Conservation (phyloP, 2,329 filamentous ascomycete species). For the Microsporum canis region DNA sequence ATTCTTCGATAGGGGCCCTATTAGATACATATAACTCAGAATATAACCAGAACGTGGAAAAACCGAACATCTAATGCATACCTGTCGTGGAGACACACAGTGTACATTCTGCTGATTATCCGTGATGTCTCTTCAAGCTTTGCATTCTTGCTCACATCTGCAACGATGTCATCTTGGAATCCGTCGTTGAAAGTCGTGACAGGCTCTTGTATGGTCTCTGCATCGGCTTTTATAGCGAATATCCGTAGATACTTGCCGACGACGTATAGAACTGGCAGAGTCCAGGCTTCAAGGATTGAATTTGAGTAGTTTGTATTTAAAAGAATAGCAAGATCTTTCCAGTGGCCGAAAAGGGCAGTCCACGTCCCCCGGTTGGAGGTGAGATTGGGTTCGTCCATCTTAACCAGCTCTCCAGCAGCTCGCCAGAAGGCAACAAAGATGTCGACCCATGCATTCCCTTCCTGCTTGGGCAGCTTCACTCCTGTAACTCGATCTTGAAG, state of each 20-base stretch:
- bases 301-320: conserved; percentile 73
- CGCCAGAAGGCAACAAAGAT: conserved; percentile 79
- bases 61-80: conserved; percentile 33
- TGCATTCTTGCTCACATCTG: conserved; percentile 63
- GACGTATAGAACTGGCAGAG: conserved; percentile 78
- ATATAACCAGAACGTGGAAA: conserved; percentile 3
- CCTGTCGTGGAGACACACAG: conserved; percentile 80
- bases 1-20: conserved; percentile 73
- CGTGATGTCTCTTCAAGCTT: conserved; percentile 84
- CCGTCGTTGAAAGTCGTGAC: conserved; percentile 36
- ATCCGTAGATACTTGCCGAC: conserved; percentile 74
- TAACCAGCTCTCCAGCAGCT: conserved; percentile 60
- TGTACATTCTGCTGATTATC: conserved; percentile 84
- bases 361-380: conserved; percentile 42
- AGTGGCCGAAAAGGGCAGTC: conserved; percentile 72
- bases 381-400: conserved; percentile 44
- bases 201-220: conserved; percentile 45
- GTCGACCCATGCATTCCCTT: conserved; percentile 73
- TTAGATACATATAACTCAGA: conserved; percentile 19
- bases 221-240: conserved; percentile 86
- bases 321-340: conserved; percentile 71
- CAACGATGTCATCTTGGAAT: conserved; percentile 73
- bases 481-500: conserved; percentile 50
- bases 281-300: conserved; percentile 73
- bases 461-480: conserved; percentile 49